phyloP scores from a whole-genome alignment of 805 yeast genomes.

The Wickerhamomyces chaumierensis region DNA sequence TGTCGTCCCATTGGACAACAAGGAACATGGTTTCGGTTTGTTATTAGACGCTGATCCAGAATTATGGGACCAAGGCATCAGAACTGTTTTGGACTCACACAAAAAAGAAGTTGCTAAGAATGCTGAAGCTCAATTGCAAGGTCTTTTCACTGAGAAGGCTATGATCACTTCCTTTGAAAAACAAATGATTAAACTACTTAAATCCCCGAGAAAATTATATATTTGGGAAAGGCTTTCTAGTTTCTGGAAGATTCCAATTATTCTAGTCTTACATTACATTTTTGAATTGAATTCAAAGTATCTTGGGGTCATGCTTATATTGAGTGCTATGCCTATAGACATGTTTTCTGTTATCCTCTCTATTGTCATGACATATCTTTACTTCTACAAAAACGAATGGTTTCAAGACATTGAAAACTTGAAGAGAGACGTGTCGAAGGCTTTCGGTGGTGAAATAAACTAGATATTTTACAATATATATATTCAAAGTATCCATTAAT shows the following conservation, averaged over 20 bases:
- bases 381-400: slow-evolving; percentile 8
- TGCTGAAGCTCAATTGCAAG: slow-evolving; percentile 21
- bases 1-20: slow-evolving; percentile 21
- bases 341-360: slow-evolving; percentile 8
- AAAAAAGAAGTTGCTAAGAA: slow-evolving; percentile 11
- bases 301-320: slow-evolving; percentile 6
- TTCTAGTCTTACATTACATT: slow-evolving; percentile 4
- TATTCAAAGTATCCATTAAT: too few relatives aligned
- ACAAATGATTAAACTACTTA: slow-evolving; percentile 20
- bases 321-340: slow-evolving; percentile 12
- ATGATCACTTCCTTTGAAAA: slow-evolving; percentile 28
- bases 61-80: slow-evolving; percentile 45
- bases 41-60: slow-evolving; percentile 34
- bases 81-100: slow-evolving; percentile 23
- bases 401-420: slow-evolving; percentile 1
- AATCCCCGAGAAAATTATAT: slow-evolving; percentile 14
- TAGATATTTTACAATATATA: too few relatives aligned
- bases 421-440: neutral
- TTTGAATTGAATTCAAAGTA: slow-evolving; percentile 5
- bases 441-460: neutral
- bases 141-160: slow-evolving; percentile 25
- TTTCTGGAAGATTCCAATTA: slow-evolving; percentile 15
- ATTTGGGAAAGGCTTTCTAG: slow-evolving; percentile 21
- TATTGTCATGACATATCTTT: slow-evolving; percentile 3
- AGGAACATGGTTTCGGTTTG: slow-evolving; percentile 50